phyloP scores from a whole-genome alignment of 345 rosid genomes.

The Aegle marmelos region DNA sequence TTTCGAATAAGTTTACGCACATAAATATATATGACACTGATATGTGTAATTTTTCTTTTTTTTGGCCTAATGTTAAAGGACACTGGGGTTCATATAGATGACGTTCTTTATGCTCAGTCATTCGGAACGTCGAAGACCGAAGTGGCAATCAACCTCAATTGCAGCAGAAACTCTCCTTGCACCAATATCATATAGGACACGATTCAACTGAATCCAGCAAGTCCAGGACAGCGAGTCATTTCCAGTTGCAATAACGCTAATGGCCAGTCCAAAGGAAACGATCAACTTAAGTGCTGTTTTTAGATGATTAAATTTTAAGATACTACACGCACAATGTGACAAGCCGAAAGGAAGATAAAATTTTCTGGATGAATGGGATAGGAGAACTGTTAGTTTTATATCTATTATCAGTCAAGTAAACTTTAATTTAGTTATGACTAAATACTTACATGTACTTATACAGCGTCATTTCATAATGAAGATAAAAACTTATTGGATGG shows the following conservation, averaged over 20 bases:
- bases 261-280: neutral
- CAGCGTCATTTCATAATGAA: too few species aligned
- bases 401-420: too few species aligned
- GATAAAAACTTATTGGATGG: too few species aligned
- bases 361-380: too few species aligned
- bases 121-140: neutral
- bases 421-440: too few species aligned
- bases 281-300: neutral
- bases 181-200: neutral
- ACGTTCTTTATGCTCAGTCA: neutral
- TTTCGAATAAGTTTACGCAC: neutral
- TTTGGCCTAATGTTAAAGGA: neutral
- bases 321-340: too few species aligned
- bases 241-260: neutral
- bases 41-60: neutral
- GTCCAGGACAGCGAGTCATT: neutral
- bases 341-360: too few species aligned
- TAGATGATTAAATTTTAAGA: too few species aligned
- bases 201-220: neutral
- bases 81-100: neutral
- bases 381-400: too few species aligned
- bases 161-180: neutral
- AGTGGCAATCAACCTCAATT: neutral
- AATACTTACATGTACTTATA: too few species aligned
- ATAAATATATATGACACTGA: neutral